phyloP scores from a whole-genome alignment of 305 asterid species.

The Nicotiana rustica region DNA sequence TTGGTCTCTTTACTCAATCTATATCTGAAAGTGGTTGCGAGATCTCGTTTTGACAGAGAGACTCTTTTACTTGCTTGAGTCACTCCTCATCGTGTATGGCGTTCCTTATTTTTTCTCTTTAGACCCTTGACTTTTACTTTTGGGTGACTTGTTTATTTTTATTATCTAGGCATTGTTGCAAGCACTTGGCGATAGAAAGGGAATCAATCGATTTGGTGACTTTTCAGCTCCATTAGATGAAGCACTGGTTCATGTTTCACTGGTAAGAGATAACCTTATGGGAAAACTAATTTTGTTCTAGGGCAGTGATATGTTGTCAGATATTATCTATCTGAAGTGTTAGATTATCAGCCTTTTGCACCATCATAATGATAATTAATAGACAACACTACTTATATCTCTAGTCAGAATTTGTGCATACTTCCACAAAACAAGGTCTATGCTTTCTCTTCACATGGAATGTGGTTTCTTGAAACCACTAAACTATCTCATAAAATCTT shows the following conservation, averaged over 20 bases:
- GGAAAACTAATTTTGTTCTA: conserved; percentile 1
- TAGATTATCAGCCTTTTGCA: background rate
- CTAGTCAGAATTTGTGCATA: conserved; percentile 2
- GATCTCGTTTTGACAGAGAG: background rate
- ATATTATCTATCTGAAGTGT: conserved; percentile 3
- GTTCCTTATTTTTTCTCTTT: conserved; percentile 18
- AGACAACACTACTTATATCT: background rate
- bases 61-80: conserved; percentile 23
- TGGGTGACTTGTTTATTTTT: background rate
- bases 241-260: conserved; percentile 91
- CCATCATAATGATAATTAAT: background rate
- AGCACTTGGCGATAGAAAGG: conserved; percentile 95
- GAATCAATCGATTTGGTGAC: conserved; percentile 90
- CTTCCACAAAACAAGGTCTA: background rate
- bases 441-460: background rate
- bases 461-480: background rate
- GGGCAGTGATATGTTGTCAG: background rate
- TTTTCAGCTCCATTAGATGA: conserved; percentile 97
- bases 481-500: background rate
- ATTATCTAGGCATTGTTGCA: conserved; percentile 75
- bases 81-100: background rate
- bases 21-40: background rate
- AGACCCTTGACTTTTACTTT: conserved; percentile 1
- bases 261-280: conserved; percentile 53
- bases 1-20: background rate